phyloP scores from a whole-genome alignment of 495 filamentous ascomycete species.

The Neurospora sp. region DNA sequence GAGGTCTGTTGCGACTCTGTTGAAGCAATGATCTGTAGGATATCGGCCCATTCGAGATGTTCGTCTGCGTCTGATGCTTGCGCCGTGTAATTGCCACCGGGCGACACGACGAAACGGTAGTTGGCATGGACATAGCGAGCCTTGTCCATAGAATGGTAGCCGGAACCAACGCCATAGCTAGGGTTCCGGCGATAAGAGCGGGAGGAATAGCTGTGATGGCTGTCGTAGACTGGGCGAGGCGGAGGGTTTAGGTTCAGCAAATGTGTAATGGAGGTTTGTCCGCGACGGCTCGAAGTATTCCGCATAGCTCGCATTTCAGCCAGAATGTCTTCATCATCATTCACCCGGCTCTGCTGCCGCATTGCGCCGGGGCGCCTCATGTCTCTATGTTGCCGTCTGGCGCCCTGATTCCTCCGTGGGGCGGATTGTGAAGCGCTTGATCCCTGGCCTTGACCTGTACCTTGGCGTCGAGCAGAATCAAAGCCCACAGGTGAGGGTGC shows the following conservation, averaged over 20 bases:
- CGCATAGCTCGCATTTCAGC: conserved; percentile 77
- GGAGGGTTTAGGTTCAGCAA: conserved; percentile 85
- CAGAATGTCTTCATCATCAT: conserved; percentile 63
- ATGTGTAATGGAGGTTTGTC: conserved; percentile 94
- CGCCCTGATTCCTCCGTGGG: conserved; percentile 62
- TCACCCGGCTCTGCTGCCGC: conserved; percentile 13
- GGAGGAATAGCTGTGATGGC: conserved; percentile 40
- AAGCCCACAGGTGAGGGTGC: conserved; percentile 28
- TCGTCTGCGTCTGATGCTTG: conserved; percentile 84
- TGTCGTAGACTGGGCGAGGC: conserved; percentile 56
- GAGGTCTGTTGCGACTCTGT: conserved; percentile 76
- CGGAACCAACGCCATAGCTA: conserved; percentile 81
- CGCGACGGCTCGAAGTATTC: conserved; percentile 74
- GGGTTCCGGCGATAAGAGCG: conserved; percentile 49
- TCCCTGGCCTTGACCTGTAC: conserved; percentile 45
- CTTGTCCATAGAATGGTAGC: conserved; percentile 86
- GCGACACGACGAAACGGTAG: conserved; percentile 91
- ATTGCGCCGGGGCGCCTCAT: conserved; percentile 34
- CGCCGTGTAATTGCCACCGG: conserved; percentile 62
- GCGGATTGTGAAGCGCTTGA: conserved; percentile 42
- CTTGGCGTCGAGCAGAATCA: conserved; percentile 53
- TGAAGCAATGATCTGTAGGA: conserved; percentile 86
- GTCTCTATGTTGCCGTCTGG: conserved; percentile 62
- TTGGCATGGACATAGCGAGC: conserved; percentile 94
- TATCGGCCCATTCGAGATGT: conserved; percentile 80